Base-by-base conservation (phyloP, 805 yeast species). In the Tetrapisispora arboricola region DNA sequence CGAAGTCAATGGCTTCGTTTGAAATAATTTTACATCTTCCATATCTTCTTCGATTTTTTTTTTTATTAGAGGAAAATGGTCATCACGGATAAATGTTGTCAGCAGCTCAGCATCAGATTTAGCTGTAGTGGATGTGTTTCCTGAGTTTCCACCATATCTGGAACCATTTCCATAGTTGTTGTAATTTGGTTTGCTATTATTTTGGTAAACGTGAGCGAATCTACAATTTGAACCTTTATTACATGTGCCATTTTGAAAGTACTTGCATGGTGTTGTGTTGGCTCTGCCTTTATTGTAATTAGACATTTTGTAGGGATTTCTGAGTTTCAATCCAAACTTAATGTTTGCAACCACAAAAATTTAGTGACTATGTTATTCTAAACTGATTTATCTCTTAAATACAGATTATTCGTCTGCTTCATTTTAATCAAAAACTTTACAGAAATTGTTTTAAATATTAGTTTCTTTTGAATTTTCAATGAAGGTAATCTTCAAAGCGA, bases 171-270 rank as follows among this genome's bases (percentile, higher is more conserved):
- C n/a, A 15, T 35, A 32, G 17, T 19, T 21, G 22, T 24, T 30
- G 21, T 30, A 15, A 15, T 24, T 37, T n/a, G 17, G 26, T 11
- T 25, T 38, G 8, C 15, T 10, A 18, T 18, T 25, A 33, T 39
- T 39, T n/a, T 27, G 26, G 27, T 53, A 51, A 13, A 61, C 64
- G 48, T 73, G 78, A 1, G 70, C 64, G 46, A 61, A 71, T 12
- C 57, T 60, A 47, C 78, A 73, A 20, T 55, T 55, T 31, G 52
- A 55, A 0, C 78, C 77, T 21, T 63, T 64, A 17, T 57, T 56
- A 46, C 78, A 73, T 39, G 46, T 46, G 35, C 70, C 71, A 42
- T 65, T 66, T 40, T 63, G 69, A 43, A 53, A 72, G 45, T 53
- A 73, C 42, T 61, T 68, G 49, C 76, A 72, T 1, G 70, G 71